Base-by-base conservation (phyloP, 2,329 filamentous ascomycete genomes). In the Chalaropsis thielavioides region DNA sequence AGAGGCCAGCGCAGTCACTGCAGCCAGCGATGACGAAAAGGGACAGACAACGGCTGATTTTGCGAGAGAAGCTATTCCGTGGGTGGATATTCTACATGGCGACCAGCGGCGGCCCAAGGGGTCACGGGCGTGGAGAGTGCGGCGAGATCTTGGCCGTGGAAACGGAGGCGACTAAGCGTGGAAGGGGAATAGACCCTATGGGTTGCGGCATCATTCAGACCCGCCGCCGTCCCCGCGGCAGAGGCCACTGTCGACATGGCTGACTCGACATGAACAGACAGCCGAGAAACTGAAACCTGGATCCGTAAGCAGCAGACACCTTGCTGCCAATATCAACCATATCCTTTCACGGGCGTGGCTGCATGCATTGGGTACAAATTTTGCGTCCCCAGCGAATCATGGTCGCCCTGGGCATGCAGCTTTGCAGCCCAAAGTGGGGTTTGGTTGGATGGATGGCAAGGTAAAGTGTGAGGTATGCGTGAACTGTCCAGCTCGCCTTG, bases 51-150 rank as follows among this genome's bases (percentile, higher is more conserved):
- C 38, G n/a, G 68, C 63, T 2, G 67, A 61, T 41, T 3, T 24
- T 27, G 69, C 71, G 41, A 56, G 72, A 69, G 68, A 73, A 2
- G 70, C 75, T 41, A 73, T 78, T 1, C 83, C 83, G 1, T 87
- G 83, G 83, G 79, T 86, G 13, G 82, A 86, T 70, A 77, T 78
- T 51, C 72, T 85, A 10, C 76, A 77, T 58, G 82, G 79, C 2
- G 80, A 79, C 63, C 77, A 83, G 71, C 82, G 78, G 68, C 76
- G 82, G 64, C 80, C 80, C 3, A 77, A 80, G 11, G 84, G 84
- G 15, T 83, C 82, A 2, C 78, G 78, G 62, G 82, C 84, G 10
- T 87, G 83, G 83, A 79, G 83, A 68, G 84, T 87, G 11, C 77
- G 84, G 66, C 80, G 84, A 68, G 83, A 87, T 72, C 72, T 87